These are phyloP conservation scores for Aphanoascus verrucosus DNA, from an alignment of 2,329 filamentous ascomycete species.

Conservation along the genomic window DNA sequence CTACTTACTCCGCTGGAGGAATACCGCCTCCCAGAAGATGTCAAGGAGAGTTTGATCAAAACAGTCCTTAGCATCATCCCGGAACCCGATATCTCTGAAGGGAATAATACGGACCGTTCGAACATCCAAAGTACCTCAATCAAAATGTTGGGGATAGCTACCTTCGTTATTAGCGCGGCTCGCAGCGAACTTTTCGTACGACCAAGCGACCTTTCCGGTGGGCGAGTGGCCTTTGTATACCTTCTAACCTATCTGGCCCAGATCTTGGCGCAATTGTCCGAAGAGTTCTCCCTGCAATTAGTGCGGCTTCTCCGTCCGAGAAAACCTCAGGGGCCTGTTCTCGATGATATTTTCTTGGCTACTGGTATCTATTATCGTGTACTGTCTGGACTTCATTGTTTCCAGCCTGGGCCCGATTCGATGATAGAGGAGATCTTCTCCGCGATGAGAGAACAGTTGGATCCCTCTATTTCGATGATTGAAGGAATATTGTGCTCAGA, in stretches of 20 bases:
- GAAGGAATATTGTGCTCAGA: neutral
- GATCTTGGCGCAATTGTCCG: slow-evolving; percentile 17
- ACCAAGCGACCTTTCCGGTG: slow-evolving; percentile 8
- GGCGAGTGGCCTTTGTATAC: slow-evolving; percentile 15
- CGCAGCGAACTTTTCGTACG: slow-evolving; percentile 13
- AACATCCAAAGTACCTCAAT: neutral
- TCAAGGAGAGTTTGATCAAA: slow-evolving; percentile 10
- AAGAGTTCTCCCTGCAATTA: slow-evolving; percentile 6
- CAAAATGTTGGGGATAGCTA: slow-evolving; percentile 16
- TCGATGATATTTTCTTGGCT: slow-evolving; percentile 18
- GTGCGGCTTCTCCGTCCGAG: slow-evolving; percentile 1
- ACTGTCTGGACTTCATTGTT: slow-evolving; percentile 2
- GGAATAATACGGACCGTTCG: neutral
- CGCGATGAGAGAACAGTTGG: neutral
- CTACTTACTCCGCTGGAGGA: neutral
- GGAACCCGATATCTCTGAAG: slow-evolving; percentile 4
- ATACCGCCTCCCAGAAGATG: slow-evolving; percentile 2
- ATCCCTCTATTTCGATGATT: neutral
- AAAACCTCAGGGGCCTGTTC: slow-evolving; percentile 16
- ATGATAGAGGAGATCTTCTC: slow-evolving; percentile 8
- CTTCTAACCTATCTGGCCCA: slow-evolving; percentile 16
- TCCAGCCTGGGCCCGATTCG: slow-evolving; percentile 5
- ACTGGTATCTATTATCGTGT: slow-evolving; percentile 10
- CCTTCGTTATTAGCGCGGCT: slow-evolving; percentile 15
- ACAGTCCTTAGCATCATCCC: slow-evolving; percentile 10